phyloP scores from a whole-genome alignment of 129 eudicot species.

The Pittosporum tobira region DNA sequence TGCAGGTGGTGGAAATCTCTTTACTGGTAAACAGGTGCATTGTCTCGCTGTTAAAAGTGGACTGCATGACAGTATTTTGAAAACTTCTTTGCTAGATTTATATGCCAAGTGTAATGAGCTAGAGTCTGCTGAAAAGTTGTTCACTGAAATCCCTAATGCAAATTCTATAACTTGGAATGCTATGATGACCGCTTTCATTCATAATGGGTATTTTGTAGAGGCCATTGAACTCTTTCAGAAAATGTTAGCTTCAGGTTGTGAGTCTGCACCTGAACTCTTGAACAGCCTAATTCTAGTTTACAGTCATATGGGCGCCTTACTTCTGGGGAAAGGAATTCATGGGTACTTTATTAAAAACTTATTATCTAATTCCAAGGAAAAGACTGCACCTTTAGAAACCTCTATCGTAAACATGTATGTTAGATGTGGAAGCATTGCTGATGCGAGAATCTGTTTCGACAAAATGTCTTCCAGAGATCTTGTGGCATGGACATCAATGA shows the following conservation, averaged over 20 bases:
- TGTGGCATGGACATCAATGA: constrained; percentile 44
- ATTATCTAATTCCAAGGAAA: not conserved
- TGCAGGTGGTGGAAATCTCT: constrained; percentile 8
- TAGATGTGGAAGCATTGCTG: constrained; percentile 33
- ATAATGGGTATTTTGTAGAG: constrained; percentile 15
- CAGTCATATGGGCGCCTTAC: constrained; percentile 30
- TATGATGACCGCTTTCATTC: constrained; percentile 22
- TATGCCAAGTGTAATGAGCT: constrained; percentile 30
- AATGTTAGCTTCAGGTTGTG: not conserved
- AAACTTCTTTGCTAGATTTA: constrained; percentile 28
- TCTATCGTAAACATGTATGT: constrained; percentile 38
- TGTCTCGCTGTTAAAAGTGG: constrained; percentile 33
- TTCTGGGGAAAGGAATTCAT: constrained; percentile 29
- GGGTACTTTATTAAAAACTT: constrained; percentile 23
- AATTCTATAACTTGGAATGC: constrained; percentile 21
- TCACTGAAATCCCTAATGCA: constrained; percentile 15
- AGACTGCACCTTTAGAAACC: constrained; percentile 21
- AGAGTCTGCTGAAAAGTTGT: constrained; percentile 20
- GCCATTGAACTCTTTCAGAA: constrained; percentile 18
- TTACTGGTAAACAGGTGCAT: constrained; percentile 26
- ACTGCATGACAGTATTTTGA: constrained; percentile 22
- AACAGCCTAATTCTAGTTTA: constrained; percentile 21
- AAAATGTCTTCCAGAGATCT: constrained; percentile 25
- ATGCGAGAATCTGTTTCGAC: constrained; percentile 29
- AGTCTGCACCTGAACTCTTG: constrained; percentile 15